phyloP scores from a whole-genome alignment of 345 rosid species.

The Kernera saxatilis region DNA sequence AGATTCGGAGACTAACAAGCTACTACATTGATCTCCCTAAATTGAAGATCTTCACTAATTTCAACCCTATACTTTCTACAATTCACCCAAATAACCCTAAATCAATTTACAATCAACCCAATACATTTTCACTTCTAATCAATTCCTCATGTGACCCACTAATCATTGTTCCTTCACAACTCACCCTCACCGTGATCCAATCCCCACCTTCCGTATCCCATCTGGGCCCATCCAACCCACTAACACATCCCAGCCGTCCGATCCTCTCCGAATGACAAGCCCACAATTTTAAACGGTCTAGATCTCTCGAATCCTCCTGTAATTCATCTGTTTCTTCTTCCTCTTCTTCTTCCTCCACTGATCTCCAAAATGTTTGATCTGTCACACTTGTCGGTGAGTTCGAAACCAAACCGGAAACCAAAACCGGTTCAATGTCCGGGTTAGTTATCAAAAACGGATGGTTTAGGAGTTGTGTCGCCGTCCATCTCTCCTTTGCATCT shows the following conservation, averaged over 20 bases:
- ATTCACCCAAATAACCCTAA: constrained; percentile 11
- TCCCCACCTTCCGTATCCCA: constrained; percentile 43
- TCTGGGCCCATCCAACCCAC: constrained; percentile 29
- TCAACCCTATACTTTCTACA: constrained; percentile 17
- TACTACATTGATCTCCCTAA: constrained; percentile 16
- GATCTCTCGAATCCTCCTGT: constrained; percentile 25
- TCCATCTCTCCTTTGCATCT: constrained; percentile 52
- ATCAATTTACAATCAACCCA: constrained; percentile 13
- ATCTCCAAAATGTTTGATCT: constrained; percentile 57
- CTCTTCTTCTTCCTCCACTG: constrained; percentile 32
- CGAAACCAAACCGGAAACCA: constrained; percentile 36
- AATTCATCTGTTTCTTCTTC: constrained; percentile 24
- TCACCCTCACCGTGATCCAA: constrained; percentile 55
- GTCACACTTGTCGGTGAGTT: constrained; percentile 74
- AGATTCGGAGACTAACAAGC: constrained; percentile 1
- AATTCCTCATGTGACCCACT: constrained; percentile 20
- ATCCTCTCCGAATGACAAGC: constrained; percentile 39
- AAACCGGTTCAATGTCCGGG: constrained; percentile 19
- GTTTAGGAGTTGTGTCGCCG: constrained; percentile 41
- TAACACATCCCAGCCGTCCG: constrained; percentile 34
- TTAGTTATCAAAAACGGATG: constrained; percentile 44
- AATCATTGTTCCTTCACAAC: constrained; percentile 31
- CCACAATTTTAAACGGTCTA: not conserved
- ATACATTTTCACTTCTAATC: not conserved
- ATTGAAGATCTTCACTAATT: constrained; percentile 20